Percentiles rank a stretch among this genome's conserved stretches.
Conservation (phyloP, 495 filamentous ascomycete genomes). For the Parmelia sp. region DNA sequence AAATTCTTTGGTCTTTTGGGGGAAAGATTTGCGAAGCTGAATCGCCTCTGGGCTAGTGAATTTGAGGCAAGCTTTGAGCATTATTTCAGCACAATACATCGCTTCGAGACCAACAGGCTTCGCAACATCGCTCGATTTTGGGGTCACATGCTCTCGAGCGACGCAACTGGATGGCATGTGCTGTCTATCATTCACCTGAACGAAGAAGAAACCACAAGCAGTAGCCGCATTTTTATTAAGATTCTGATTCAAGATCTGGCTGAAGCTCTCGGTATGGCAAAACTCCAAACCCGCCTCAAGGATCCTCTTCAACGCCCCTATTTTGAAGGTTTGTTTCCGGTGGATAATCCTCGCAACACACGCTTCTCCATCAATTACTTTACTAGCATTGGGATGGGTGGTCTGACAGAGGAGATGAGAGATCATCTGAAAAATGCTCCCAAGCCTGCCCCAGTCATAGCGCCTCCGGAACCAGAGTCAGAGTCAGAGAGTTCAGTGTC, state of each 20-base stretch:
- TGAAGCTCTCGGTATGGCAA: conserved; percentile 77
- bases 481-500: conserved; percentile 52
- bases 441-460: conserved; percentile 65
- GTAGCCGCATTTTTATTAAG: conserved; percentile 95
- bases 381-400: conserved; percentile 93
- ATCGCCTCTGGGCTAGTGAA: conserved; percentile 85
- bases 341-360: conserved; percentile 77
- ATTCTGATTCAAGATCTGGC: conserved; percentile 91
- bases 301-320: conserved; percentile 72
- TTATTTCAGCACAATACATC: conserved; percentile 96
- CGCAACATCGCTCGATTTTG: conserved; percentile 95
- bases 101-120: conserved; percentile 88
- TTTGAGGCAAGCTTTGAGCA: conserved; percentile 84
- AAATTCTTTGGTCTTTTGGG: conserved; percentile 95
- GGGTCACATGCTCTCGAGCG: conserved; percentile 78
- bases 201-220: conserved; percentile 93
- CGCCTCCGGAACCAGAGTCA: conserved; percentile 43
- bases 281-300: conserved; percentile 65
- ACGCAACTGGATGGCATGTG: conserved; percentile 88
- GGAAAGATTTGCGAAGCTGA: conserved; percentile 91
- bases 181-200: conserved; percentile 79
- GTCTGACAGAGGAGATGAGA: conserved; percentile 90
- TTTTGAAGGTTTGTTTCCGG: conserved; percentile 82
- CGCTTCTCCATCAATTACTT: conserved; percentile 99
- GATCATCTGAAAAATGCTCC: conserved; percentile 80